Evolutionary conservation across 768 basidiomycete genomes (phyloP).

Genomic region (Boletus reticulatus): DNA sequence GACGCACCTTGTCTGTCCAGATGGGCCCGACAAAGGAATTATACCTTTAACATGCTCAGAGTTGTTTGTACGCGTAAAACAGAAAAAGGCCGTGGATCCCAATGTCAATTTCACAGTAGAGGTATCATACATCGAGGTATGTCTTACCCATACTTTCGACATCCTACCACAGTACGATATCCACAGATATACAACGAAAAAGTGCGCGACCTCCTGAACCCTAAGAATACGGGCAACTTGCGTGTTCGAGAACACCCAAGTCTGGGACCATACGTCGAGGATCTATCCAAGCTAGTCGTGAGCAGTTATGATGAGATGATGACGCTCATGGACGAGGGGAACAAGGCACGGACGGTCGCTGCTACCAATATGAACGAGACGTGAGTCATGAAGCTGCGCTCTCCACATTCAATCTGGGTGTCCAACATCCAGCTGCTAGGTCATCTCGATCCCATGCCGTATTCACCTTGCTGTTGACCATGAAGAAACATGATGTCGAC

Average conservation of each 20-base stretch:
- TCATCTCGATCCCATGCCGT: slow-evolving; percentile 98
- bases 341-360: slow-evolving; percentile 97
- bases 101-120: slow-evolving; percentile 87
- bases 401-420: not conserved
- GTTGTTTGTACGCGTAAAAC: slow-evolving; percentile 79
- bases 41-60: slow-evolving; percentile 95
- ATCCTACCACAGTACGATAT: not conserved
- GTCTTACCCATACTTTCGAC: slow-evolving; percentile 10
- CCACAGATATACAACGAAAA: slow-evolving; percentile 93
- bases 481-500: slow-evolving; percentile 81
- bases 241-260: slow-evolving; percentile 97
- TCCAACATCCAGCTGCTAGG: slow-evolving; percentile 36
- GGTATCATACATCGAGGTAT: slow-evolving; percentile 95
- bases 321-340: slow-evolving; percentile 99
- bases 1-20: slow-evolving; percentile 38
- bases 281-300: slow-evolving; percentile 90
- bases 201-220: slow-evolving; percentile 95
- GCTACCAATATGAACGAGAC: slow-evolving; percentile 99
- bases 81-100: slow-evolving; percentile 59
- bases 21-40: slow-evolving; percentile 95
- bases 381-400: slow-evolving; percentile 40
- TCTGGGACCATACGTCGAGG: slow-evolving; percentile 97
- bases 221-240: slow-evolving; percentile 94
- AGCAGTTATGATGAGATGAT: slow-evolving; percentile 95
- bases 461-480: slow-evolving; percentile 91